Percentiles rank a stretch among this genome's conserved stretches.
Evolutionary conservation across 225 moss, liverwort and hornwort genomes (phyloP).

Genomic region (Bryoerythrophyllum caledonicum): DNA sequence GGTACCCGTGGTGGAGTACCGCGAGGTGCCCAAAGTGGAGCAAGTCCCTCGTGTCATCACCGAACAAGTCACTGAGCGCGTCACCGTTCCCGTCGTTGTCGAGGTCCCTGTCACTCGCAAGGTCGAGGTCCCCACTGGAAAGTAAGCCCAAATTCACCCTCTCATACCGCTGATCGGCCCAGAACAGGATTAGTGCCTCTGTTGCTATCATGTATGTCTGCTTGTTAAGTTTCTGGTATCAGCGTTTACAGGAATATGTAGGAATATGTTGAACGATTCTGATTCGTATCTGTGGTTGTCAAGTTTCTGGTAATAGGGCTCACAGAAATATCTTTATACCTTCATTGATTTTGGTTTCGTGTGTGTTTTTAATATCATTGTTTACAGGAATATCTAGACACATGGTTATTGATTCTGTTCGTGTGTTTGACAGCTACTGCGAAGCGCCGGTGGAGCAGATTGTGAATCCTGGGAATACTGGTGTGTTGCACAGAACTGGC

Average conservation of each 20-base stretch:
- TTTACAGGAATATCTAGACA: no score
- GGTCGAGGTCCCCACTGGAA: conserved; percentile 43
- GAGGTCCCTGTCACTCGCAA: conserved; percentile 36
- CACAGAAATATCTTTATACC: no score
- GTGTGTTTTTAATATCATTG: no score
- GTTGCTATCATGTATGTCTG: no score
- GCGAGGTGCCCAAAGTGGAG: conserved; percentile 31
- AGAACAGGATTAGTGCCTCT: no score
- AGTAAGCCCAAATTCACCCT: background rate
- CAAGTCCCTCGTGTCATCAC: conserved; percentile 38
- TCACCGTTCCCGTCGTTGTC: conserved; percentile 38
- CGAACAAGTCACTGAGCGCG: conserved; percentile 32
- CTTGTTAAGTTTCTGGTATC: no score
- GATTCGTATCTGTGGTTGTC: no score
- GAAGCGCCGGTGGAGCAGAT: conserved; percentile 13
- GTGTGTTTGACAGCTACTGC: background rate
- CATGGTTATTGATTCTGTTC: background rate
- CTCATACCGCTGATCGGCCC: background rate
- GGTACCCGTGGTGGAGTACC: conserved; percentile 41
- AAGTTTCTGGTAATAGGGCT: no score
- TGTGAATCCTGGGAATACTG: background rate
- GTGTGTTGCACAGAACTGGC: background rate
- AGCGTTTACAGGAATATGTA: no score
- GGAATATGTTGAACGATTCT: no score
- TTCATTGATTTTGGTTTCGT: no score